phyloP scores from a whole-genome alignment of 2,329 filamentous ascomycete genomes.

The Trichoderma sp. region DNA sequence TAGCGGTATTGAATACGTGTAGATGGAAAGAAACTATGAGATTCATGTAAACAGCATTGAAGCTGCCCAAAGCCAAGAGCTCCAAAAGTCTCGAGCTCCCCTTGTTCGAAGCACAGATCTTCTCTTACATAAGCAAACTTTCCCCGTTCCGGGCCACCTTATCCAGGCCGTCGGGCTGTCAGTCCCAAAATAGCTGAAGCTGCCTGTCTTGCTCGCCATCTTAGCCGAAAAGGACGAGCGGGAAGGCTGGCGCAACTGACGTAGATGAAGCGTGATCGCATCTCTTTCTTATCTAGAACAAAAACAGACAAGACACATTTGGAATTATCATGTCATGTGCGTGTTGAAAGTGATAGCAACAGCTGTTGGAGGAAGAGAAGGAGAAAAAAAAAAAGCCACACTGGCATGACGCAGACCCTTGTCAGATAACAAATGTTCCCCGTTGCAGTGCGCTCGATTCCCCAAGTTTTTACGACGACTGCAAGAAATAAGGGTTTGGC shows the following conservation, averaged over 20 bases:
- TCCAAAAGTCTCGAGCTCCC: neutral
- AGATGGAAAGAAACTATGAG: neutral
- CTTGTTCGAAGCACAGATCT: neutral
- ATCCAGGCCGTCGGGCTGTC: neutral
- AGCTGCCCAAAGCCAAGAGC: neutral
- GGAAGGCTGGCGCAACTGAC: conserved; percentile 10
- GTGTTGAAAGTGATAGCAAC: neutral
- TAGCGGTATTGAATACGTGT: neutral
- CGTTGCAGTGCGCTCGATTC: neutral
- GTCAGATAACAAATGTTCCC: neutral
- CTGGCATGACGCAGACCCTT: conserved; percentile 5
- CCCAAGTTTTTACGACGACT: neutral
- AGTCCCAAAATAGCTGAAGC: neutral
- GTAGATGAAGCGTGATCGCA: neutral
- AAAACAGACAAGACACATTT: neutral
- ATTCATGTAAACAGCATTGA: neutral
- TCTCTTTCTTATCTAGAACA: neutral
- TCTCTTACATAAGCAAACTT: conserved; percentile 6
- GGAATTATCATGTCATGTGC: neutral
- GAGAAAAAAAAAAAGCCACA: neutral
- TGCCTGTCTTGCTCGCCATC: neutral
- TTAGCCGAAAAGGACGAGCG: neutral
- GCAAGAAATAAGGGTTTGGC: neutral
- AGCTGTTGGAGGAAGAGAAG: neutral
- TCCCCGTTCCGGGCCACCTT: neutral